Percentiles rank a stretch among this genome's conserved stretches.
These are phyloP conservation scores for Gaeumannomyces tritici DNA, from an alignment of 2,329 filamentous ascomycete species.

Conservation along the genomic window DNA sequence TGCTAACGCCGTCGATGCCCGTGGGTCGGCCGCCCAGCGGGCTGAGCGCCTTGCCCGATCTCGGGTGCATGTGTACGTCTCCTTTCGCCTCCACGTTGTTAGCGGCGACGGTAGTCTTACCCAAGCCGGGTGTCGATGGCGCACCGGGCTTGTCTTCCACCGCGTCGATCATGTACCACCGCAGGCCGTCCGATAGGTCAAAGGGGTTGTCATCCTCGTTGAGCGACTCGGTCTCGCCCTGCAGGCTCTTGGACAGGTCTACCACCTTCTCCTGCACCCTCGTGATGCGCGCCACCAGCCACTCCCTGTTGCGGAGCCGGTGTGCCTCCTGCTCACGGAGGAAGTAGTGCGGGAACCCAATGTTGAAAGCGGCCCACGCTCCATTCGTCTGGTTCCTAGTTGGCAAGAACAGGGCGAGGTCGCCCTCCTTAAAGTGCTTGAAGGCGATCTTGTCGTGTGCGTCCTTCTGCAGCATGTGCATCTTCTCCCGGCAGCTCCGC, in stretches of 20 bases:
- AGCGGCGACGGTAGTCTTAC: slow-evolving; percentile 83
- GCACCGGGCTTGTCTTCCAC: slow-evolving; percentile 86
- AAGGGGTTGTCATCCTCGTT: slow-evolving; percentile 88
- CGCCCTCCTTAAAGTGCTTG: slow-evolving; percentile 90
- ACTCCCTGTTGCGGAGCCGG: slow-evolving; percentile 75
- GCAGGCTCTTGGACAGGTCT: slow-evolving; percentile 72
- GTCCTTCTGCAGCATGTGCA: slow-evolving; percentile 70
- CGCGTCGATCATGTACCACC: slow-evolving; percentile 95
- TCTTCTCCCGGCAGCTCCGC: slow-evolving; percentile 77
- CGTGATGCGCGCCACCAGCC: slow-evolving; percentile 90
- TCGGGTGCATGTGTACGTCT: slow-evolving; percentile 47
- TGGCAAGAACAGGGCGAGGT: slow-evolving; percentile 86
- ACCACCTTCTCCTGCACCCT: slow-evolving; percentile 90
- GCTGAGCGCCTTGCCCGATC: slow-evolving; percentile 28
- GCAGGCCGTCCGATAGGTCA: slow-evolving; percentile 84
- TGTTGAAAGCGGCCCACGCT: slow-evolving; percentile 97
- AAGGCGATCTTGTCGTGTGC: slow-evolving; percentile 95
- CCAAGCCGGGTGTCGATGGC: slow-evolving; percentile 83
- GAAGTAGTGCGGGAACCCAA: slow-evolving; percentile 95
- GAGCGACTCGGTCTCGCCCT: slow-evolving; percentile 39
- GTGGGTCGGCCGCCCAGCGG: slow-evolving; percentile 29
- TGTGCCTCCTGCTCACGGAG: slow-evolving; percentile 87
- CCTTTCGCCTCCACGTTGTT: slow-evolving; percentile 82
- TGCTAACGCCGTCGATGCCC: slow-evolving; percentile 64
- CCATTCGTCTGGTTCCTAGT: slow-evolving; percentile 90